phyloP scores from a whole-genome alignment of 306 rosid species.

The Aeschynomene evenia region DNA sequence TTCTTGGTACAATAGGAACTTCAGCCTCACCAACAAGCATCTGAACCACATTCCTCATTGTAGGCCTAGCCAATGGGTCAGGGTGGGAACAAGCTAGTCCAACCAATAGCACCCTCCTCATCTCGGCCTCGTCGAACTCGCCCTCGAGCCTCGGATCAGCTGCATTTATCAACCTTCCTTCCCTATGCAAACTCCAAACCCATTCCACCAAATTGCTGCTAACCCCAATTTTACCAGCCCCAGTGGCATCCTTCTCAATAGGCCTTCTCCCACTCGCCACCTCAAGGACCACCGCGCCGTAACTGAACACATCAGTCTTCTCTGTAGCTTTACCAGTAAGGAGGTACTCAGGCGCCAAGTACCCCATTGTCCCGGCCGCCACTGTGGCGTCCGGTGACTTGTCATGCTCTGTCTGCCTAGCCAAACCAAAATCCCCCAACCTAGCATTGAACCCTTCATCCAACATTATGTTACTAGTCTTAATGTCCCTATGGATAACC shows the following conservation, averaged over 20 bases:
- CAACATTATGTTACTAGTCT: slow-evolving; percentile 88
- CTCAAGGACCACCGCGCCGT: slow-evolving; percentile 92
- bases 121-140: slow-evolving; percentile 67
- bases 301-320: slow-evolving; percentile 92
- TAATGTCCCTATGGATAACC: slow-evolving; percentile 91
- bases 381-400: slow-evolving; percentile 95
- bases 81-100: slow-evolving; percentile 92
- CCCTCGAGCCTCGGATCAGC: slow-evolving; percentile 65
- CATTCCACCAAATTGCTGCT: slow-evolving; percentile 86
- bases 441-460: slow-evolving; percentile 93
- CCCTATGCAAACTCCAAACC: slow-evolving; percentile 90
- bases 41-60: slow-evolving; percentile 84
- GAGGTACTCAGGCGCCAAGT: slow-evolving; percentile 91
- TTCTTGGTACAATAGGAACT: slow-evolving; percentile 77
- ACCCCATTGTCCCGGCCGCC: slow-evolving; percentile 99
- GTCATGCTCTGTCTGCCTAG: slow-evolving; percentile 92
- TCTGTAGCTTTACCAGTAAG: slow-evolving; percentile 87
- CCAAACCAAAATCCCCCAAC: slow-evolving; percentile 90
- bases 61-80: slow-evolving; percentile 68
- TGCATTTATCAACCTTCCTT: slow-evolving; percentile 63
- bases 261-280: slow-evolving; percentile 93
- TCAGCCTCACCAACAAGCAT: slow-evolving; percentile 88
- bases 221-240: slow-evolving; percentile 52
- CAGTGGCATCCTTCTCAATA: slow-evolving; percentile 65
- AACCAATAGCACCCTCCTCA: slow-evolving; percentile 64